Evolutionary conservation across 1,284 basidiomycete species (phyloP), one percentile per base, ranked within the genome.

Genomic region (Termitomyces sp.): DNA sequence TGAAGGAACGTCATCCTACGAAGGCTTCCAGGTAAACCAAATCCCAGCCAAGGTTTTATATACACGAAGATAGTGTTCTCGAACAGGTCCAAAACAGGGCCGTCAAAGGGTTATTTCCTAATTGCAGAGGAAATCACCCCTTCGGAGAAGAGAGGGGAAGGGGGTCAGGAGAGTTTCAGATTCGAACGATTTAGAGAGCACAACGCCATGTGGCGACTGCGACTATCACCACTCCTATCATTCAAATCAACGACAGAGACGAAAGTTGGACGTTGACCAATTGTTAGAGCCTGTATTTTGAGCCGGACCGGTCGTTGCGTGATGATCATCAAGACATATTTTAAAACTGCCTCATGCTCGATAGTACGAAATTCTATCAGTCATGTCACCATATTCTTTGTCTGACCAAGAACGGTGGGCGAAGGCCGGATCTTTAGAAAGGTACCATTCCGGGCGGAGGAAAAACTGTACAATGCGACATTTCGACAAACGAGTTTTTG

Each of bases 1-100:
- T 59, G 65, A 26, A 64, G 57, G 57, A 62, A 51, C 56, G 61
- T 48, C 68, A 69, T 70, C 50, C 56, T 58, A 46, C 43, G 49
- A 54, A 49, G 52, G 50, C 49, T 42, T 18, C 49, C 11, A 24
- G 35, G 45, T 39, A 38, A 34, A 31, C 11, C 26, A 53, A 35
- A 50, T 54, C 46, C 40, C 14, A 40, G 16, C 19, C 31, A 45
- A 41, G 53, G 42, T 52, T 62, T 63, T 63, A 61, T 63, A 62
- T 45, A 42, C 48, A 49, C 38, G 43, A 43, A 48, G 51, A 54
- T 47, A 21, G 43, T 26, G 55, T 45, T 50, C 46, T 44, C 52
- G 58, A 60, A 61, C 57, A 55, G 50, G 56, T 40, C 54, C 52
- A 49, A 44, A 41, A 50, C 30, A 46, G 52, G 54, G 30, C 52